Evolutionary conservation across 2,329 filamentous ascomycete species (phyloP).

Genomic region (Chrysoporthe cubensis): DNA sequence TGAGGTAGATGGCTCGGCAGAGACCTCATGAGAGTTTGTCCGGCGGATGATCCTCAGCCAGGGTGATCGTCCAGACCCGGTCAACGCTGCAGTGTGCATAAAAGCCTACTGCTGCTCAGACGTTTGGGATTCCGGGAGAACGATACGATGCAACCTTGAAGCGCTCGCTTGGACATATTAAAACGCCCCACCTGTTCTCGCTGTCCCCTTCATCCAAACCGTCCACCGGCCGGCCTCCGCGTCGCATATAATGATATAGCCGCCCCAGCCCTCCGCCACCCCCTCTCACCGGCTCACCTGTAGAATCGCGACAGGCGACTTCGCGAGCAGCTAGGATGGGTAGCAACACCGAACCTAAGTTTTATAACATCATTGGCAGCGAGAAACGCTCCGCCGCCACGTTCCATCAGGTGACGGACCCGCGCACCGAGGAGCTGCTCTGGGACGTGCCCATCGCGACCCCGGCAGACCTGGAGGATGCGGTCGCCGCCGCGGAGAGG

Average conservation of each 20-base stretch:
- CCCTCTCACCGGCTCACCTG: neutral
- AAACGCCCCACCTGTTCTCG: neutral
- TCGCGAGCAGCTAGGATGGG: slow-evolving; percentile 19
- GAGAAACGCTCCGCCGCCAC: slow-evolving; percentile 40
- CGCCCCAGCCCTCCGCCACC: neutral
- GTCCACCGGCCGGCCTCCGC: neutral
- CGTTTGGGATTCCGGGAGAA: too few relatives aligned
- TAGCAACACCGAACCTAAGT: slow-evolving; percentile 32
- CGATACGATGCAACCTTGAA: too few relatives aligned
- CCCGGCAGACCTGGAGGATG: slow-evolving; percentile 47
- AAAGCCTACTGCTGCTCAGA: neutral
- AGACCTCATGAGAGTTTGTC: neutral
- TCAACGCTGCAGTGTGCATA: neutral
- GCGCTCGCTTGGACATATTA: too few relatives aligned
- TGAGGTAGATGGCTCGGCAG: neutral
- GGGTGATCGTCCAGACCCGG: neutral
- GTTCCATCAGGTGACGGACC: slow-evolving; percentile 46
- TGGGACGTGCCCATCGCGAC: slow-evolving; percentile 51
- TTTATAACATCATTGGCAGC: slow-evolving; percentile 51
- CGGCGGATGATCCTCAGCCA: too few relatives aligned
- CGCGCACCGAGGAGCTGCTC: slow-evolving; percentile 48
- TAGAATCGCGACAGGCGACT: neutral
- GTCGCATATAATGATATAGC: neutral
- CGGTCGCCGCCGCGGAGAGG: slow-evolving; percentile 48
- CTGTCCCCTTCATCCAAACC: neutral